Evolutionary conservation across 2,329 filamentous ascomycete species (phyloP).

Genomic region (Fusarium odoratissimum): DNA sequence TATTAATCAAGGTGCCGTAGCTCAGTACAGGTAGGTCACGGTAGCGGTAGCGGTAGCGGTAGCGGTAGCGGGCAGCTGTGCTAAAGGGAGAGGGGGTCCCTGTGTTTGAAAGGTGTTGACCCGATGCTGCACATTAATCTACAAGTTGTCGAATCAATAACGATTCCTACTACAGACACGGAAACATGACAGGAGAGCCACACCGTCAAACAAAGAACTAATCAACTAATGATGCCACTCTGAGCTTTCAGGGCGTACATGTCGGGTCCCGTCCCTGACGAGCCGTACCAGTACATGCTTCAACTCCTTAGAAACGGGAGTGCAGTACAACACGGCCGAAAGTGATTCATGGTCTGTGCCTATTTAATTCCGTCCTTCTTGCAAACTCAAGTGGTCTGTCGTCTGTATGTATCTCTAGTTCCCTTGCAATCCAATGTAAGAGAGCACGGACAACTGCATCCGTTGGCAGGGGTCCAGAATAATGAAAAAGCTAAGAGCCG

Average conservation of each 20-base stretch:
- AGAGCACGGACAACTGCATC: constrained; percentile 36
- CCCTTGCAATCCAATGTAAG: constrained; percentile 26
- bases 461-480: constrained; percentile 29
- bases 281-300: background rate
- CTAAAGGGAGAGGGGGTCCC: constrained; percentile 16
- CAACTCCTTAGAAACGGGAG: constrained; percentile 15
- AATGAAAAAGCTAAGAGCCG: constrained; percentile 1
- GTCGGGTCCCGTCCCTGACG: constrained; percentile 3
- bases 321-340: constrained; percentile 10
- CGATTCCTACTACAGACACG: constrained; percentile 1
- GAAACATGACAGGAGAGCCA: constrained; percentile 17
- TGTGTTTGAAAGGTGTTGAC: background rate
- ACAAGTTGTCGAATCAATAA: constrained; percentile 20
- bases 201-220: constrained; percentile 19
- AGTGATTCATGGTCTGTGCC: constrained; percentile 33
- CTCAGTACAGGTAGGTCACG: background rate
- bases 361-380: constrained; percentile 31
- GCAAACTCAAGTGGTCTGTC: constrained; percentile 8
- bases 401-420: constrained; percentile 20
- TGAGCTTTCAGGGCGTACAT: constrained; percentile 19
- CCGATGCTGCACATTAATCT: constrained; percentile 11
- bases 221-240: constrained; percentile 29
- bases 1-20: background rate
- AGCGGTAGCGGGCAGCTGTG: background rate
- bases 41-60: background rate